Evolutionary conservation across 371 early-diverging fungal species (phyloP).

Genomic region (Mucor plumbeus): DNA sequence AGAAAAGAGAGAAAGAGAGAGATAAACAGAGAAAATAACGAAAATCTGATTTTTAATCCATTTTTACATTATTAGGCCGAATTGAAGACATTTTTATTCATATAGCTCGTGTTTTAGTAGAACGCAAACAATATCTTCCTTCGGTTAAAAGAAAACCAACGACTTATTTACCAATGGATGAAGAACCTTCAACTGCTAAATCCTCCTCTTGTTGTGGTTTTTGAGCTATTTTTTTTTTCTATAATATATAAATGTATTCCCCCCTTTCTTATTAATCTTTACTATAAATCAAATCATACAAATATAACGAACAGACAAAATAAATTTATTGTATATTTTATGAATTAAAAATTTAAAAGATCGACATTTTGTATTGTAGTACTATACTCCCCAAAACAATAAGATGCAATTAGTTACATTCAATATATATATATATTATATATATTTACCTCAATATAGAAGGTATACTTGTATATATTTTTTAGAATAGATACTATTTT

Average conservation of each 20-base stretch:
- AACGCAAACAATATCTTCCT: conserved; percentile 56
- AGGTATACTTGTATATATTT: background rate
- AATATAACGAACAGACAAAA: background rate
- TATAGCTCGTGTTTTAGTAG: conserved; percentile 63
- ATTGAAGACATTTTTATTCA: conserved; percentile 69
- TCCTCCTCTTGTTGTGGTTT: conserved; percentile 49
- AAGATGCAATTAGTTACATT: background rate
- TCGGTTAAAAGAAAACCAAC: conserved; percentile 36
- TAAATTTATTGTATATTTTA: background rate
- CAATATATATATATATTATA: background rate
- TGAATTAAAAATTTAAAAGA: too few species aligned
- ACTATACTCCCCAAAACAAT: background rate
- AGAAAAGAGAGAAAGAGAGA: background rate
- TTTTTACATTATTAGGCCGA: conserved; percentile 31
- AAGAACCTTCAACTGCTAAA: conserved; percentile 41
- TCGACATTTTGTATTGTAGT: background rate
- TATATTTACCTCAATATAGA: background rate
- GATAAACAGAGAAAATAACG: background rate
- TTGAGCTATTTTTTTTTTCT: background rate
- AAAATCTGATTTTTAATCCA: background rate
- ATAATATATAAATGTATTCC: conserved; percentile 9
- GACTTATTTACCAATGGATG: conserved; percentile 34
- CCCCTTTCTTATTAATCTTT: background rate
- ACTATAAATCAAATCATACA: too few species aligned
- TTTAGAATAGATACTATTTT: background rate